A percentile compares a stretch with the other conserved stretches of the same genome.
Evolutionary conservation across 1,139 yeast genomes (phyloP).

Genomic region (Pichia cactophila): DNA sequence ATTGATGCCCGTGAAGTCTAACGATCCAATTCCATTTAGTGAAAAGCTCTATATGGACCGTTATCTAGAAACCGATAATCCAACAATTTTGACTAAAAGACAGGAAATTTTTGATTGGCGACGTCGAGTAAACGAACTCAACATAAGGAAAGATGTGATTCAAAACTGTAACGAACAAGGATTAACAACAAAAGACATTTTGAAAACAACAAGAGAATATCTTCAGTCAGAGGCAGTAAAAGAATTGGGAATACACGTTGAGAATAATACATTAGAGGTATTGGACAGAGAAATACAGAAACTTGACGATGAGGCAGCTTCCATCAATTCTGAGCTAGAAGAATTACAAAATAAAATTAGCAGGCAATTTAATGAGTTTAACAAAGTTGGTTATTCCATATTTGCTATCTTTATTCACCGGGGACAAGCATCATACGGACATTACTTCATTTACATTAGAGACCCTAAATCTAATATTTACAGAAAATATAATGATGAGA

Average conservation of each 20-base stretch:
- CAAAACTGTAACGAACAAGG: conserved; percentile 40
- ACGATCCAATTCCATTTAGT: conserved; percentile 73
- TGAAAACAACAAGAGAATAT: conserved; percentile 50
- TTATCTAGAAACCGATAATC: conserved; percentile 68
- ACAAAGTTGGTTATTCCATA: conserved; percentile 64
- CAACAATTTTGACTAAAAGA: conserved; percentile 44
- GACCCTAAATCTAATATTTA: conserved; percentile 63
- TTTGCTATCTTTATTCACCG: conserved; percentile 92
- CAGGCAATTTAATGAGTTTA: conserved; percentile 53
- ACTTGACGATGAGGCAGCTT: conserved; percentile 34
- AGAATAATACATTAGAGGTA: conserved; percentile 26
- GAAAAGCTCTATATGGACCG: conserved; percentile 79
- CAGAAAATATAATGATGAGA: conserved; percentile 90
- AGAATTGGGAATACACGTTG: conserved; percentile 27
- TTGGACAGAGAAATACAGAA: conserved; percentile 30
- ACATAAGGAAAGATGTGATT: conserved; percentile 36
- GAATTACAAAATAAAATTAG: conserved; percentile 42
- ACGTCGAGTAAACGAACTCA: conserved; percentile 40
- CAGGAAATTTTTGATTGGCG: conserved; percentile 62
- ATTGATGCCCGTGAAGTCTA: conserved; percentile 71
- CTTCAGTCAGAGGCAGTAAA: conserved; percentile 36
- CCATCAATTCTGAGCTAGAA: conserved; percentile 34
- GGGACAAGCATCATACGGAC: conserved; percentile 95
- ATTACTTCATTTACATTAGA: conserved; percentile 88
- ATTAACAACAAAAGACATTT: conserved; percentile 41